Evolutionary conservation across 1,139 yeast species (phyloP), one percentile per base, ranked within the genome.

Genomic region (Pichia sorboxylosa): DNA sequence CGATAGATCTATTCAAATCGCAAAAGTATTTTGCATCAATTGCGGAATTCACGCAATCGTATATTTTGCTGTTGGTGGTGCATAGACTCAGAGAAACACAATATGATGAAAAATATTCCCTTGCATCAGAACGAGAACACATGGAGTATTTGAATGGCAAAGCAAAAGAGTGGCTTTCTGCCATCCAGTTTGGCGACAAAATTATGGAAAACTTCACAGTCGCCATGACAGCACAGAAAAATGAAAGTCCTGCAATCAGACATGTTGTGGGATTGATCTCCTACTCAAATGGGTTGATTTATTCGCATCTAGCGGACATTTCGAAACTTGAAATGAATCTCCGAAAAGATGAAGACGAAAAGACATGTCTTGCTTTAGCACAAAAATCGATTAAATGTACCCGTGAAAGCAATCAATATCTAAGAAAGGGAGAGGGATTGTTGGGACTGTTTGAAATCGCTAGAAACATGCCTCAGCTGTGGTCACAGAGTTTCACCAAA

Each of bases 131-230:
- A 28, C n/a, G n/a, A n/a, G 8, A 5, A 9, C 24, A 26, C 3
- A 17, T 26, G 10, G 11, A 16, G 6, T 28, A 16, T 17, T 4
- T 31, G 9, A 17, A 27, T 5, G 26, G 30, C 5, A 41, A 35
- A 28, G 42, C 42, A 20, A 42, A 34, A 24, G 45, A 43, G 25
- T 46, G 50, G 48, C 34, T 17, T 4, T 26, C 21, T 11, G 26
- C 32, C 14, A 30, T 34, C 6, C 9, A 22, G 6, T 37, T 34
- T 27, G 38, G 41, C 1, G 29, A 25, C 7, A 34, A 35, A 11
- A 40, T 42, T 4, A 35, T 37, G 17, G 32, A 33, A 9, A 42
- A 40, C 26, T 40, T 41, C 17, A 29, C 16, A n/a, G 15, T 14
- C 2, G 27, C 14, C 15, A 13, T 15, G 17, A 13, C 13, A 7